phyloP scores from a whole-genome alignment of 208 protist species.

The Leptomonas seymouri region DNA sequence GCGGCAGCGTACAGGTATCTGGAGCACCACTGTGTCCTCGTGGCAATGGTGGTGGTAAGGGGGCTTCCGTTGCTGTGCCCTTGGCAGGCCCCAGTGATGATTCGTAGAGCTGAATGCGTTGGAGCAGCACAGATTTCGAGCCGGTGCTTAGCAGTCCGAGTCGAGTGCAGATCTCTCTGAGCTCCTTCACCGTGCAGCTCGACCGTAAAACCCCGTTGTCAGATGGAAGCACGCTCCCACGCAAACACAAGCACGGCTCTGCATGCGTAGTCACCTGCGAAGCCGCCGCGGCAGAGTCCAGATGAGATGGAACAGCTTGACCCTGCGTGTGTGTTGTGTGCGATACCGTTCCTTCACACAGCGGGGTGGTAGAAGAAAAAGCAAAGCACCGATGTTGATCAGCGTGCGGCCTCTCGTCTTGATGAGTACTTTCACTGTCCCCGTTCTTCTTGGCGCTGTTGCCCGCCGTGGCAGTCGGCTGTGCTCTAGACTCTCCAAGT shows the following conservation, averaged over 20 bases:
- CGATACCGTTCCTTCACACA: neutral
- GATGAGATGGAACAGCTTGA: too few relatives aligned
- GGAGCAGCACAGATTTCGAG: conserved; percentile 39
- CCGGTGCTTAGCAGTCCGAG: conserved; percentile 48
- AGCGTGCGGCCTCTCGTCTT: too few relatives aligned
- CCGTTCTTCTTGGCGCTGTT: neutral
- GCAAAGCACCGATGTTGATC: too few relatives aligned
- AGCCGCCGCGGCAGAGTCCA: too few relatives aligned
- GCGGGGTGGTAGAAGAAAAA: neutral
- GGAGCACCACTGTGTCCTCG: neutral
- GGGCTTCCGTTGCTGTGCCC: neutral
- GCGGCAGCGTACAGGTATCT: neutral
- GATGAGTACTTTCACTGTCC: neutral
- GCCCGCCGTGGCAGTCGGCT: neutral
- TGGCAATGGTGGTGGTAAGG: neutral
- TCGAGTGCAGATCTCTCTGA: conserved; percentile 37
- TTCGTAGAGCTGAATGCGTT: conserved; percentile 35
- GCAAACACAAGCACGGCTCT: too few relatives aligned
- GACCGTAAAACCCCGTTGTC: neutral
- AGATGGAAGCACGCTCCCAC: neutral
- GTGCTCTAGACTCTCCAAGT: conserved; percentile 9
- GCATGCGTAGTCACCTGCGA: neutral
- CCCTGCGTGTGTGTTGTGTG: too few relatives aligned
- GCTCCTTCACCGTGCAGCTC: conserved; percentile 20
- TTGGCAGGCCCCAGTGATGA: neutral